Percentiles rank a stretch among this genome's conserved stretches.
These are phyloP conservation scores for Mangifera indica DNA, from an alignment of 345 rosid species.

Conservation along the genomic window DNA sequence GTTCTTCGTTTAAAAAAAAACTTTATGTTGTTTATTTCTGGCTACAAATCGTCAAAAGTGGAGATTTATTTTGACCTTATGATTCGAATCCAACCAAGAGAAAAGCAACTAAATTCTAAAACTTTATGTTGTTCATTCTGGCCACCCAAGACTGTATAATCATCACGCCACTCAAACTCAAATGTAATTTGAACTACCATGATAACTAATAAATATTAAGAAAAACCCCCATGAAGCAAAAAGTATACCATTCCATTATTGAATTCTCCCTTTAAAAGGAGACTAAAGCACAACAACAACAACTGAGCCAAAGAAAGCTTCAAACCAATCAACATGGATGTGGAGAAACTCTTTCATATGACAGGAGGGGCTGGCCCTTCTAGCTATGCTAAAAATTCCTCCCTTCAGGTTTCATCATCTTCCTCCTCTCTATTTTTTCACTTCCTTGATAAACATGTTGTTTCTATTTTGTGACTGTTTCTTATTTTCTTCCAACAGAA, in stretches of 20 bases:
- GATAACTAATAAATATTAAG: constrained; percentile 1
- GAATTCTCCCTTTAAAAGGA: constrained; percentile 17
- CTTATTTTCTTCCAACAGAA: constrained; percentile 29
- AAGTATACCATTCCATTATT: neutral
- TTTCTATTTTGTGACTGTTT: neutral
- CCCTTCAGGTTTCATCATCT: constrained; percentile 34
- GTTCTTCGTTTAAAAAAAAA: no score
- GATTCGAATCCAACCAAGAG: neutral
- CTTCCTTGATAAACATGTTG: neutral
- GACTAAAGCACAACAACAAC: neutral
- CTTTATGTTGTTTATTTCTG: no score
- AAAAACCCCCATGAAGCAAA: neutral
- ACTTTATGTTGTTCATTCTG: neutral
- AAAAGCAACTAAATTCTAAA: neutral
- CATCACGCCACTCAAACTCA: neutral
- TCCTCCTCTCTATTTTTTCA: neutral
- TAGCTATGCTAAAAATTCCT: constrained; percentile 55
- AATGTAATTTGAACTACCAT: constrained; percentile 6
- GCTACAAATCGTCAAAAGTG: neutral
- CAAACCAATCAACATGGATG: constrained; percentile 26
- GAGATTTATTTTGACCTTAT: neutral
- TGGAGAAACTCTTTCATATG: constrained; percentile 39
- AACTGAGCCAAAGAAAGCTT: neutral
- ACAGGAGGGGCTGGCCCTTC: constrained; percentile 39
- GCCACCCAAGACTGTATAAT: neutral